Base-by-base conservation (phyloP, 805 yeast genomes). In the Ogataea salicorniae region DNA sequence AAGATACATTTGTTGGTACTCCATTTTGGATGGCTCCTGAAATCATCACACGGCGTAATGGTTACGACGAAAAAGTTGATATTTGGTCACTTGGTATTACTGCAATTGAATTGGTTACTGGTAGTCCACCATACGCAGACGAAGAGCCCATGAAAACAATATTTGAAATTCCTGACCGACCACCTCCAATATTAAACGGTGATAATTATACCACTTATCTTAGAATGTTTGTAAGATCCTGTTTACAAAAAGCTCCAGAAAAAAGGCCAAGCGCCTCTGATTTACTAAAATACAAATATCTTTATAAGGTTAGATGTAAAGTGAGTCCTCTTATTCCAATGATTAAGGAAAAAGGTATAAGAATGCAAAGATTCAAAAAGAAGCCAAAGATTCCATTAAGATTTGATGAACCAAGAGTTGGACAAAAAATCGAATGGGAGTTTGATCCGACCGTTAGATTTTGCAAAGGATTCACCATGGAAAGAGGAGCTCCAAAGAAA, bases 21-120 rank as follows among this genome's bases (percentile, higher is more conserved):
- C 97, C 97, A 14, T 88, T 80, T 66, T 91, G 97, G 97, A 91
- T 92, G 98, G 99, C 99, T 0, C 99, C 99, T 0, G 99, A 94
- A 63, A 86, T 92, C n/a, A 85, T 94, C 39, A 43, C 51, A 9
- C 58, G 63, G 31, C 51, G 58, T 41, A 63, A 68, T 9, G 95
- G 94, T 0, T 90, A 94, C 64, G 77, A 87, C 60, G 86, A 83
- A 52, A 87, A 85, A 59, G 96, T 90, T 1, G 99, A 94, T 62
- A 87, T 94, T 45, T 94, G 99, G 99, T 89, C 97, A 0, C 71
- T 90, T 20, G 99, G 99, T 0, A 92, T 94, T 44, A 91, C 98
- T 0, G 81, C 87, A 1, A 85, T 87, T 58, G 99, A 94, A 66
- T 70, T 94, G 42, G 75, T 86, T 1, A 80, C 82, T 3, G 98